Evolutionary conservation across 1,139 yeast species (phyloP), one percentile per base, ranked within the genome.

Genomic region (Pichia inconspicua): DNA sequence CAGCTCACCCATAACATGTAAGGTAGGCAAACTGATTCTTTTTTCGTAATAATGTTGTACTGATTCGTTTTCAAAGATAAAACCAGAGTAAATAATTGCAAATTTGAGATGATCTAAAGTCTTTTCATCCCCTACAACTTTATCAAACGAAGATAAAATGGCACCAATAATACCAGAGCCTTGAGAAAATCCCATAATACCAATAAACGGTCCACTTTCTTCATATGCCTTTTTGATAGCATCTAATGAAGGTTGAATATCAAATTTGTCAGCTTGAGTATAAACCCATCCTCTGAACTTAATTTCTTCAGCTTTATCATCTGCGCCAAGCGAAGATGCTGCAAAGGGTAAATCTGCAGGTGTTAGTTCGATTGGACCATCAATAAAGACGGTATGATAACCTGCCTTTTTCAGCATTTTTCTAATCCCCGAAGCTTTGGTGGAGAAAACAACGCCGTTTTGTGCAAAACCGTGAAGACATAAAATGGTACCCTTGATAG

Each of bases 141-240:
- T 63, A 43, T 66, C 60, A 48, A 61, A 68, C 34, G 66, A 65
- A 54, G 76, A 77, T 38, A 80, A 66, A 10, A 80, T 58, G 27
- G 79, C 69, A 4, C 81, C 79, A 1, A 94, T 78, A 62, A 92
- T 69, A 4, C 95, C 95, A 1, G 96, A 94, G 54, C 98, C 98
- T 65, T 92, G 97, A 19, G 94, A 83, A 63, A 90, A 92, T 3
- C 97, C 97, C 48, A 92, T 68, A 30, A 90, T 72, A 3, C 97
- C 97, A 48, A 81, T 83, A 60, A 83, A 89, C 0, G 97, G 97
- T 0, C 97, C 97, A 54, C 88, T 73, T 52, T 72, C 68, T 43
- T 72, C 70, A 55, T 87, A 80, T 49, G 82, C 73, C 1, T 71
- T 65, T 28, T 72, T 68, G 25, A 90, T 73, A n/a, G 74, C 71